Conservation (phyloP, 495 filamentous ascomycete genomes). For the Penicillium samsonianum region DNA sequence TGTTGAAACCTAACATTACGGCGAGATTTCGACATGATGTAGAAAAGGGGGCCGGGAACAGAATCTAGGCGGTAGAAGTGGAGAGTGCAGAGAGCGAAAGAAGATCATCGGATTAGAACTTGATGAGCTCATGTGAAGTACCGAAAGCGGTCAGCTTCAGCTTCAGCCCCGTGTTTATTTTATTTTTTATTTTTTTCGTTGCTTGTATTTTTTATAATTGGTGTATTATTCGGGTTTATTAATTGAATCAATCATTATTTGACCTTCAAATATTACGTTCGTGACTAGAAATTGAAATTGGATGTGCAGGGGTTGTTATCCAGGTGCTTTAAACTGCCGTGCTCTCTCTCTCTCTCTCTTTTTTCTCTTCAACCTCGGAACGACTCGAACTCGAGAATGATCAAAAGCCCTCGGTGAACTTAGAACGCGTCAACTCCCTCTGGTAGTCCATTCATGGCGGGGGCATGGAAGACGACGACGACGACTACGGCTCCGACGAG, state of each 20-base stretch:
- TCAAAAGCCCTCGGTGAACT: background rate
- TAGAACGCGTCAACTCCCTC: slow-evolving; percentile 2
- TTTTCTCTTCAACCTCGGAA: background rate
- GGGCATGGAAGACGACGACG: slow-evolving; percentile 61
- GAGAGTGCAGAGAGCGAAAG: slow-evolving; percentile 27
- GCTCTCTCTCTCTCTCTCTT: background rate
- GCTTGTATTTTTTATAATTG: background rate
- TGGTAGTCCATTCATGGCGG: slow-evolving; percentile 45
- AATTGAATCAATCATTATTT: background rate
- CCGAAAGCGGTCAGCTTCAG: slow-evolving; percentile 26
- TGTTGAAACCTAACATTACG: slow-evolving; percentile 84
- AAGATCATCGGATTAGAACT: slow-evolving; percentile 24
- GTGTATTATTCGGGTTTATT: background rate
- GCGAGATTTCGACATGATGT: slow-evolving; percentile 69
- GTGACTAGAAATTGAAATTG: slow-evolving; percentile 2
- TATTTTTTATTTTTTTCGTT: background rate
- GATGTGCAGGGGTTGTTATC: background rate
- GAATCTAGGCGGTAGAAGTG: slow-evolving; percentile 14
- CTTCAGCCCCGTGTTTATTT: slow-evolving; percentile 3
- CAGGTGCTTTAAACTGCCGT: slow-evolving; percentile 4
- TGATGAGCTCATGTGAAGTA: slow-evolving; percentile 31
- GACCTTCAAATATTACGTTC: background rate
- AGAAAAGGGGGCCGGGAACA: slow-evolving; percentile 16
- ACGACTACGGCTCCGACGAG: slow-evolving; percentile 68
- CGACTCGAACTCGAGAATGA: background rate